Conservation (phyloP, 75 land plant species). For the Sequoiadendron giganteum region DNA sequence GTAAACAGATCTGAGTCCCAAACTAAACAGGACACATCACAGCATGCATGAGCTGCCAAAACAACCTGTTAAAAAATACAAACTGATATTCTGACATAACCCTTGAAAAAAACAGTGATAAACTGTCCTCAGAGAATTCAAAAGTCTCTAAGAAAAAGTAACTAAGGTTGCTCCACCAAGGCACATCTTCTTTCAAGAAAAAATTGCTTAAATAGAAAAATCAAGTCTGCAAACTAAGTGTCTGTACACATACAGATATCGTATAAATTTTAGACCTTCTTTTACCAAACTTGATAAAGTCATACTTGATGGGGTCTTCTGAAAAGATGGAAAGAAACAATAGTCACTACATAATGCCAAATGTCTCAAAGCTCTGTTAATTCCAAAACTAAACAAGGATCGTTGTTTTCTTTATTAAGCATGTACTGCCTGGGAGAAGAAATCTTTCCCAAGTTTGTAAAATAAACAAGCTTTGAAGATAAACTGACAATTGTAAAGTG, state of each 20-base stretch:
- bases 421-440: neutral
- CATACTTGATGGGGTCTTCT: neutral
- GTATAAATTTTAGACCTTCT: neutral
- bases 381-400: neutral
- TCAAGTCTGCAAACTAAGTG: neutral
- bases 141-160: neutral
- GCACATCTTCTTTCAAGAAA: neutral
- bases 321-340: constrained; percentile 1
- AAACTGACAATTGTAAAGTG: too few species aligned
- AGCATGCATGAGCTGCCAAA: neutral
- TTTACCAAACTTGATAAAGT: too few species aligned
- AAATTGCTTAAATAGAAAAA: too few species aligned
- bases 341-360: neutral
- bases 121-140: neutral
- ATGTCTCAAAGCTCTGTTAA: neutral
- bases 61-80: neutral
- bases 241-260: neutral
- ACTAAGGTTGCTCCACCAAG: neutral
- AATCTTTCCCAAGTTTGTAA: neutral
- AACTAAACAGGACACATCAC: too few species aligned
- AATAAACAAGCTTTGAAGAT: too few species aligned
- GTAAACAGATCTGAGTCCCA: too few species aligned
- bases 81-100: neutral
- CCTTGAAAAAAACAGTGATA: neutral
- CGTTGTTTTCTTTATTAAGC: neutral